phyloP scores from a whole-genome alignment of 2,329 filamentous ascomycete genomes.

The Ambrosiella cleistominuta region DNA sequence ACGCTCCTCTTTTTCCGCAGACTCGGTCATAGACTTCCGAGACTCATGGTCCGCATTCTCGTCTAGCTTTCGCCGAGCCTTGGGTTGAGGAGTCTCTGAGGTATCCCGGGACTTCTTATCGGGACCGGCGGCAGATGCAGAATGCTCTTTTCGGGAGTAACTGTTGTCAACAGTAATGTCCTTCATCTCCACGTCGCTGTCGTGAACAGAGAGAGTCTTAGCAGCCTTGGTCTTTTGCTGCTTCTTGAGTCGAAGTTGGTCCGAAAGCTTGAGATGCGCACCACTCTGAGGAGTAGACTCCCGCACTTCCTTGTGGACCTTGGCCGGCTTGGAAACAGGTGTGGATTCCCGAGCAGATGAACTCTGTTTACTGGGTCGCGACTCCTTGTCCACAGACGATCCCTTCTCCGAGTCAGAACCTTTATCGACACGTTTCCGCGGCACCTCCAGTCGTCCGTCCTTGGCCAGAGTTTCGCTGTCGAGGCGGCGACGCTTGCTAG shows the following conservation, averaged over 20 bases:
- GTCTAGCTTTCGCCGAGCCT: background rate
- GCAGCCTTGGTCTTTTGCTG: constrained; percentile 1
- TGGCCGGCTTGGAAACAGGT: constrained; percentile 8
- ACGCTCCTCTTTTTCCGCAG: constrained; percentile 14
- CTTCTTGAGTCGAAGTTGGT: constrained; percentile 27
- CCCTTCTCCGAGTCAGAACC: background rate
- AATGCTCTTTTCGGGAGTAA: constrained; percentile 14
- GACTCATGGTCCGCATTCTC: background rate
- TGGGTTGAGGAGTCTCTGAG: background rate
- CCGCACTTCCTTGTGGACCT: constrained; percentile 13
- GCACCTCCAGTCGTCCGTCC: constrained; percentile 19
- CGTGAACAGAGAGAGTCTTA: constrained; percentile 24
- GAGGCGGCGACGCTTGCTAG: constrained; percentile 42
- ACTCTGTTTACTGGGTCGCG: constrained; percentile 23
- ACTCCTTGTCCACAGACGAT: constrained; percentile 18
- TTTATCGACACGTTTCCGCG: constrained; percentile 19
- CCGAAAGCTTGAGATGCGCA: constrained; percentile 20
- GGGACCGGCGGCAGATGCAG: background rate
- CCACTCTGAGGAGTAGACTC: constrained; percentile 1
- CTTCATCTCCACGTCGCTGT: constrained; percentile 37
- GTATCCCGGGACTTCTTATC: background rate
- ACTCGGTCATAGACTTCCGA: constrained; percentile 2
- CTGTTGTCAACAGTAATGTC: constrained; percentile 19
- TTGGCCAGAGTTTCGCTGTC: constrained; percentile 30
- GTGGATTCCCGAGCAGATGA: constrained; percentile 7